phyloP scores from a whole-genome alignment of 371 early-diverging fungal species.

The Syncephalastrum monosporum region DNA sequence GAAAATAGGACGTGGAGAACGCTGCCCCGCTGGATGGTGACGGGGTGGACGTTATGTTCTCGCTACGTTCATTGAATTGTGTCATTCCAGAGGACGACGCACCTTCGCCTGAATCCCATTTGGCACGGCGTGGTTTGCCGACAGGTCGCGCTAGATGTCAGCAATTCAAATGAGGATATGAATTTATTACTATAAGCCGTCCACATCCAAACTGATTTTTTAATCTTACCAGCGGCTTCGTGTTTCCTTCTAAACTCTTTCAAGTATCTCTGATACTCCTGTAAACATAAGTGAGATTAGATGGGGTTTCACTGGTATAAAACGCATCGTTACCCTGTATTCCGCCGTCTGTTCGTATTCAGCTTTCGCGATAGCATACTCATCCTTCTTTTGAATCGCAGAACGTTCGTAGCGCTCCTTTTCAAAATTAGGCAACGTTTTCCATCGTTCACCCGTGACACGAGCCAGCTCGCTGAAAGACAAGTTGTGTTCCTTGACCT shows the following conservation, averaged over 20 bases:
- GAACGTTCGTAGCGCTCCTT: constrained; percentile 39
- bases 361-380: constrained; percentile 31
- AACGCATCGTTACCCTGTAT: constrained; percentile 21
- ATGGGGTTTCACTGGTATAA: not conserved
- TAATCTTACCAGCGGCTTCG: constrained; percentile 36
- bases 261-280: constrained; percentile 49
- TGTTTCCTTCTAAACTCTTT: constrained; percentile 44
- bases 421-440: constrained; percentile 29
- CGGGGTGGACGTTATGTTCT: constrained; percentile 1
- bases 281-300: not conserved
- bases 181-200: too few relatives aligned
- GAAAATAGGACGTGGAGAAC: too few relatives aligned
- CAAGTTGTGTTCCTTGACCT: constrained; percentile 41
- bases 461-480: constrained; percentile 54
- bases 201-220: too few relatives aligned
- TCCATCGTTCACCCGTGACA: constrained; percentile 54
- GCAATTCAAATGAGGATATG: too few relatives aligned
- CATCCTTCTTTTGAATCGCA: constrained; percentile 36
- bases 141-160: constrained; percentile 26
- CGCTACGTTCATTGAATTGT: not conserved
- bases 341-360: constrained; percentile 44
- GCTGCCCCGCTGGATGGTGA: too few relatives aligned
- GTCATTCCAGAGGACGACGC: constrained; percentile 9
- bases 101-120: constrained; percentile 21
- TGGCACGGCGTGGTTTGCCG: constrained; percentile 24